phyloP scores from a whole-genome alignment of 345 rosid species.

The Salix purpurea region DNA sequence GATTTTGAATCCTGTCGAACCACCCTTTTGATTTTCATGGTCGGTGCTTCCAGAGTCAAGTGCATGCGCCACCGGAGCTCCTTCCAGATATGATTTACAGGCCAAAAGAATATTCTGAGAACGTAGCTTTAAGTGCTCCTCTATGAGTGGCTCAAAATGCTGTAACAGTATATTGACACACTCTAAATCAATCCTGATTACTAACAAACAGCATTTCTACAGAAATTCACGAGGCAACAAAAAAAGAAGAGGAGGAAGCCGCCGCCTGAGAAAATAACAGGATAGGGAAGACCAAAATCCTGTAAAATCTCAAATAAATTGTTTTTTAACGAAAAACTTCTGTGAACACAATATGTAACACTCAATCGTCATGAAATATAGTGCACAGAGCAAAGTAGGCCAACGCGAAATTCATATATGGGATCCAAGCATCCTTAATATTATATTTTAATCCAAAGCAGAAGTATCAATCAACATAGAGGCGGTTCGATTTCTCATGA shows the following conservation, averaged over 20 bases:
- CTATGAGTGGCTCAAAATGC: slow-evolving; percentile 77
- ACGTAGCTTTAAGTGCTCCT: slow-evolving; percentile 58
- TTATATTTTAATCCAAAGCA: background rate
- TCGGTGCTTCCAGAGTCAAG: slow-evolving; percentile 16
- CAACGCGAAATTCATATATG: background rate
- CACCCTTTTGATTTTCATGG: slow-evolving; percentile 36
- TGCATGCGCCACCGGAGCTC: slow-evolving; percentile 53
- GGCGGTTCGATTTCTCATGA: background rate
- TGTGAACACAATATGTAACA: background rate
- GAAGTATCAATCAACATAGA: background rate
- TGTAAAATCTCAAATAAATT: background rate
- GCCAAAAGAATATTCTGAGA: slow-evolving; percentile 44
- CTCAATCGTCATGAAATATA: background rate
- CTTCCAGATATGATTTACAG: slow-evolving; percentile 77
- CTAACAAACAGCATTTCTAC: background rate
- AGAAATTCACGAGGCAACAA: background rate
- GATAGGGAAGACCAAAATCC: background rate
- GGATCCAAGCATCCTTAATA: background rate
- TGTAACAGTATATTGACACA: slow-evolving; percentile 23
- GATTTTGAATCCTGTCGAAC: slow-evolving; percentile 88
- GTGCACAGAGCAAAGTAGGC: too few relatives aligned
- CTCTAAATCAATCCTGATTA: background rate
- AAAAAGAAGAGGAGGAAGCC: too few relatives aligned
- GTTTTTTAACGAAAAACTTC: background rate
- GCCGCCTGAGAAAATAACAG: background rate